Evolutionary conservation across 2,329 filamentous ascomycete species (phyloP), one percentile per base, ranked within the genome.

Genomic region (Trichophaea hybrida): DNA sequence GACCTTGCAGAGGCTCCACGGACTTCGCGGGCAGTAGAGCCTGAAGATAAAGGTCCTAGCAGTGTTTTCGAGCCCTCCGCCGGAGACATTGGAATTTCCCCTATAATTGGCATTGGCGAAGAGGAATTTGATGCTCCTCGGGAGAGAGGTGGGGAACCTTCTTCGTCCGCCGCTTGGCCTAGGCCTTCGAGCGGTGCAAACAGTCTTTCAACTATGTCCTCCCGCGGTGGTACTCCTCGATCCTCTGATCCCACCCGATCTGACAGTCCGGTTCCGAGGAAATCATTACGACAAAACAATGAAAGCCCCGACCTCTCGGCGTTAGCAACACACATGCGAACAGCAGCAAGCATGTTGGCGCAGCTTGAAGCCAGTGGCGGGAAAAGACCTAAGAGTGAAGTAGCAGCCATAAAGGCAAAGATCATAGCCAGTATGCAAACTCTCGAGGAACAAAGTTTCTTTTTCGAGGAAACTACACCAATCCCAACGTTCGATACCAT

Each of bases 341-440:
- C 86, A 3, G 87, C 87, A 3, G 88, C 87, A 12, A 86, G 90
- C 71, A 93, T 93, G 87, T 75, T 93, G 48, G 85, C 87, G 12
- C 87, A 93, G 68, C 77, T 93, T 7, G 86, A 93, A 61, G 80
- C 85, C 1, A 91, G 85, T 24, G 84, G 84, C 64, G 84, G 86
- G 33, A 93, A 91, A 72, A 78, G 87, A 37, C 87, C 87, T 1
- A 85, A 80, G 69, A 81, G 83, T 34, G 87, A 93, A 72, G 87
- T 93, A 4, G 87, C 86, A 15, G 85, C 86, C 6, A 93, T 93
- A 70, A 80, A 88, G 66, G 83, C 86, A 44, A 89, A 88, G 73
- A 93, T 93, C 64, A 93, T 93, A 68, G 87, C 87, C 2, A 91
- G 86, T 71, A 93, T 93, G 88, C 87, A 93, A 71, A 88, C 80